Conservation (phyloP, 805 yeast species). For the Kluyveromyces dobzhanskii region DNA sequence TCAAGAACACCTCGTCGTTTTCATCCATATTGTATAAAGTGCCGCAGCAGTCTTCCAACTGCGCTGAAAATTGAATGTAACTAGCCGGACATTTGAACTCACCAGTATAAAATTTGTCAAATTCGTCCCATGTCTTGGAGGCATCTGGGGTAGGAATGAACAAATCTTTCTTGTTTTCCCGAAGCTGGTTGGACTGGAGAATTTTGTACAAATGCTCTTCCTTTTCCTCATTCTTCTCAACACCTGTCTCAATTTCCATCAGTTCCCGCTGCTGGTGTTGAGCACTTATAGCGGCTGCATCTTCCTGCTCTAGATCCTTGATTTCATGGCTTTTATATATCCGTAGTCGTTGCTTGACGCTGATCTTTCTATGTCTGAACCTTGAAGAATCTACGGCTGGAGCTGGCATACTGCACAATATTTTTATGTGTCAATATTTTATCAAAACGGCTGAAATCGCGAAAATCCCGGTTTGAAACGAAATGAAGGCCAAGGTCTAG, state of each 20-base stretch:
- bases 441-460: too few relatives aligned
- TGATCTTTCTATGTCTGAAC: slow-evolving; percentile 89
- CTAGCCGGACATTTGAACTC: slow-evolving; percentile 63
- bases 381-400: slow-evolving; percentile 28
- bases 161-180: slow-evolving; percentile 36
- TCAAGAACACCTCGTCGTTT: slow-evolving; percentile 63
- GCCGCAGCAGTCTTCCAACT: slow-evolving; percentile 92
- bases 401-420: slow-evolving; percentile 5
- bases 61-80: slow-evolving; percentile 83
- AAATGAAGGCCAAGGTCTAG: too few relatives aligned
- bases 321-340: slow-evolving; percentile 71
- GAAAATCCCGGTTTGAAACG: too few relatives aligned
- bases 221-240: slow-evolving; percentile 94
- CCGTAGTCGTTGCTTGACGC: slow-evolving; percentile 79
- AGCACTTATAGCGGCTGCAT: slow-evolving; percentile 7
- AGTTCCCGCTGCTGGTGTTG: slow-evolving; percentile 63
- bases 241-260: slow-evolving; percentile 92
- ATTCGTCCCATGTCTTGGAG: slow-evolving; percentile 72
- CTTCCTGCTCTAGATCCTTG: slow-evolving; percentile 61
- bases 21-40: slow-evolving; percentile 87
- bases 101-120: slow-evolving; percentile 59
- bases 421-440: background rate
- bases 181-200: slow-evolving; percentile 50
- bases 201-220: slow-evolving; percentile 94
- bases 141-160: slow-evolving; percentile 98